Evolutionary conservation across 805 yeast genomes (phyloP).

Genomic region (Kodamaea lidongshanica): DNA sequence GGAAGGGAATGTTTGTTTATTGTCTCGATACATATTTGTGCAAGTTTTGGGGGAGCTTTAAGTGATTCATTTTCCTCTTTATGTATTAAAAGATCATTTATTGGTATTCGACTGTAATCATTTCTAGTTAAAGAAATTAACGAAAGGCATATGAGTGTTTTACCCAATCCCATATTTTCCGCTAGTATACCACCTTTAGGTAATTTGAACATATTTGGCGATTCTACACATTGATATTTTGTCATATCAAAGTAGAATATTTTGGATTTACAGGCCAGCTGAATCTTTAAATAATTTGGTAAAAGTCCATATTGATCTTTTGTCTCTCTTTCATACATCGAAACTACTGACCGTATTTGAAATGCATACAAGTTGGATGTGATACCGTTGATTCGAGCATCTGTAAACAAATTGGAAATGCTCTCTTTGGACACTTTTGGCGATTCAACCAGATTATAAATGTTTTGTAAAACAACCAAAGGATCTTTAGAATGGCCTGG

Average conservation of each 20-base stretch:
- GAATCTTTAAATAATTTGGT: conserved; percentile 29
- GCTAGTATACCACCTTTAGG: conserved; percentile 62
- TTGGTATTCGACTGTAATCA: conserved; percentile 45
- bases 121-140: conserved; percentile 49
- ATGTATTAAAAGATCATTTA: conserved; percentile 16
- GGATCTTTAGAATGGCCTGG: background rate
- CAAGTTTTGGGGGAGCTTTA: conserved; percentile 11
- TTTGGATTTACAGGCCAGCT: conserved; percentile 12
- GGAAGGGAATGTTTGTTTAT: conserved; percentile 47
- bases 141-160: conserved; percentile 55
- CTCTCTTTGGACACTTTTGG: conserved; percentile 18
- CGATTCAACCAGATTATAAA: conserved; percentile 32
- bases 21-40: conserved; percentile 37
- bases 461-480: conserved; percentile 17
- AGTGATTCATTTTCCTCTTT: conserved; percentile 3
- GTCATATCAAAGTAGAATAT: conserved; percentile 33
- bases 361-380: conserved; percentile 48
- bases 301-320: conserved; percentile 21
- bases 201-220: conserved; percentile 39
- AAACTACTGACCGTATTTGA: conserved; percentile 54
- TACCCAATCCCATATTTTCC: conserved; percentile 66
- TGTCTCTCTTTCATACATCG: conserved; percentile 53
- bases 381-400: conserved; percentile 32
- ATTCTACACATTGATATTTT: conserved; percentile 19
- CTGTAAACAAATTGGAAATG: too few relatives aligned